phyloP scores from a whole-genome alignment of 2,329 filamentous ascomycete species.

The Colletotrichum phormii region DNA sequence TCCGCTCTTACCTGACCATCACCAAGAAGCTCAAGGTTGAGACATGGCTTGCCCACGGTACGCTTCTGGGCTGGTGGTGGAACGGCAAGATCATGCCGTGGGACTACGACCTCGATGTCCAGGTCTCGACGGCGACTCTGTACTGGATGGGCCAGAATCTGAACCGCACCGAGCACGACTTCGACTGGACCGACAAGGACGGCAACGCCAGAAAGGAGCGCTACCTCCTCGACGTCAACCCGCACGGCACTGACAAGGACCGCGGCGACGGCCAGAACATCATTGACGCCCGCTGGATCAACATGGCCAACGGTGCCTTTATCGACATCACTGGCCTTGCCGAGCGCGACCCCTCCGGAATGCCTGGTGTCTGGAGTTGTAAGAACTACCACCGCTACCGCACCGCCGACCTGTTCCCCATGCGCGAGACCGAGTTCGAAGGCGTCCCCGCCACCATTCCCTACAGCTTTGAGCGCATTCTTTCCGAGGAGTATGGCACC shows the following conservation, averaged over 20 bases:
- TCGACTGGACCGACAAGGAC: conserved; percentile 58
- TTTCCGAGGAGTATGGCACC: conserved; percentile 74
- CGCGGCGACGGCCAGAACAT: conserved; percentile 79
- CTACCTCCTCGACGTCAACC: conserved; percentile 84
- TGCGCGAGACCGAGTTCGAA: conserved; percentile 81
- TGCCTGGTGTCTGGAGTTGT: conserved; percentile 79
- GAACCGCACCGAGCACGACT: conserved; percentile 76
- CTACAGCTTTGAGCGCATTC: conserved; percentile 73
- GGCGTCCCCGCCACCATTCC: conserved; percentile 78
- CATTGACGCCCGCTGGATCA: conserved; percentile 88
- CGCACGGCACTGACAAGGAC: conserved; percentile 70
- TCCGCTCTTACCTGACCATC: conserved; percentile 78
- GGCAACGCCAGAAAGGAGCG: conserved; percentile 54
- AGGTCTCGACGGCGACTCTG: conserved; percentile 77
- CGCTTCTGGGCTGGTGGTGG: conserved; percentile 91
- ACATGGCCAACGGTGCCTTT: conserved; percentile 79
- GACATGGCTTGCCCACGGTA: conserved; percentile 90
- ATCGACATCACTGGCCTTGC: conserved; percentile 85
- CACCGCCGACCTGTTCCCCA: conserved; percentile 78
- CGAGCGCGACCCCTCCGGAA: conserved; percentile 69
- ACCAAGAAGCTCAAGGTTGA: conserved; percentile 75
- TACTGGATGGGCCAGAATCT: conserved; percentile 71
- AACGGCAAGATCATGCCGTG: conserved; percentile 82
- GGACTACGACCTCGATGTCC: conserved; percentile 88
- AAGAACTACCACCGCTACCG: conserved; percentile 83